Evolutionary conservation across 2,329 filamentous ascomycete species (phyloP).

Genomic region (Epichloe scottii): DNA sequence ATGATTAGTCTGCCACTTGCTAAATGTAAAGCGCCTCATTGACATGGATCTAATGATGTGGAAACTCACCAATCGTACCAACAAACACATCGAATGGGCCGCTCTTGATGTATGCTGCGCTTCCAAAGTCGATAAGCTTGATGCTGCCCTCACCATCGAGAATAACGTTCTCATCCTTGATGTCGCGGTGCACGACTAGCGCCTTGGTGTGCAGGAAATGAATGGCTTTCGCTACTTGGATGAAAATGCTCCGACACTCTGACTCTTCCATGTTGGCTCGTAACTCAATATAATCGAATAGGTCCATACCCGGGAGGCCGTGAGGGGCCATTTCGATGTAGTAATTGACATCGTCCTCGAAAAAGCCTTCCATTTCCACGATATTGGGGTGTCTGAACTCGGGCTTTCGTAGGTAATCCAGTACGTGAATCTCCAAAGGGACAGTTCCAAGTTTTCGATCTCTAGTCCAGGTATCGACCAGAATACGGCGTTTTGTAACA

Average conservation of each 20-base stretch:
- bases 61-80: constrained; percentile 76
- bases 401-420: constrained; percentile 78
- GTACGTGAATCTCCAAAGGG: constrained; percentile 89
- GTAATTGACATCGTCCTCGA: constrained; percentile 79
- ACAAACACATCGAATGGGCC: constrained; percentile 98
- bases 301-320: constrained; percentile 90
- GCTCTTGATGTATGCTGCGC: constrained; percentile 95
- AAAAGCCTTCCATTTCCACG: constrained; percentile 61
- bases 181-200: constrained; percentile 88
- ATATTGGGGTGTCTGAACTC: constrained; percentile 56
- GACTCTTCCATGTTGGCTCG: constrained; percentile 91
- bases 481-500: constrained; percentile 89
- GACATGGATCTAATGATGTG: too few relatives aligned
- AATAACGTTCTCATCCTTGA: constrained; percentile 98
- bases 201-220: constrained; percentile 87
- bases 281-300: constrained; percentile 97
- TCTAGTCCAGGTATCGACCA: constrained; percentile 96
- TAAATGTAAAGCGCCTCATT: background rate
- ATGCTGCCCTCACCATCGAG: constrained; percentile 90
- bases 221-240: constrained; percentile 80
- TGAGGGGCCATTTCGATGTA: constrained; percentile 98
- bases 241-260: constrained; percentile 89
- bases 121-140: constrained; percentile 96
- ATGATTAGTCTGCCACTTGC: background rate
- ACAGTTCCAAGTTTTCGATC: constrained; percentile 89